Base-by-base conservation (phyloP, 1,284 basidiomycete genomes). In the Neotropicomus parvogracilis region DNA sequence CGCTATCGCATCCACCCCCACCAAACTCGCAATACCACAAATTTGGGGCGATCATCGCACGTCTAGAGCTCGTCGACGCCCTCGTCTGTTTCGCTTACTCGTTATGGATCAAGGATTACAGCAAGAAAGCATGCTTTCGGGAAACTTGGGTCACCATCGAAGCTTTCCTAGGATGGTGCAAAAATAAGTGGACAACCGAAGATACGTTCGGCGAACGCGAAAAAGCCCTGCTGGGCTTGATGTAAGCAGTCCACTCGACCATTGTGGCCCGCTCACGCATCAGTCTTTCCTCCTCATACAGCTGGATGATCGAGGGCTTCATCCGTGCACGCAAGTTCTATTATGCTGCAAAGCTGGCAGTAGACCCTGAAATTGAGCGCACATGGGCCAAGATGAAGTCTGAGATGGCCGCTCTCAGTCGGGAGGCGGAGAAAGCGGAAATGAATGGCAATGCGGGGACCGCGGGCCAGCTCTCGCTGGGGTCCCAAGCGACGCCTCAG, bases 31-130 rank as follows among this genome's bases (percentile, higher is more conserved):
- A 76, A 28, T 88, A 88, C 65, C 81, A 87, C 64, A 84, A 81
- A 59, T 75, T 80, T 54, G 83, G 83, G 27, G 79, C 79, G 31
- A 67, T 85, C 53, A 82, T 88, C 59, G 83, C 84, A 24, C 78
- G 83, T 27, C 73, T 88, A n/a, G 85, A 88, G 63, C 76, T 84
- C 35, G 65, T 87, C 35, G 85, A 88, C 63, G 81, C 84, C 32
- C 74, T 88, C 45, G 70, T 88, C 35, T 83, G 80, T 67, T 88
- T 88, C 64, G 77, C 82, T 4, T 88, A 87, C 63, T 76, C 82
- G 2, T 70, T 84, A 49, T 88, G 85, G 85, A 77, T 75, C 62
- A 79, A 74, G 58, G 86, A 88, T 54, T 79, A 79, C 56, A 65
- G 69, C 54, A 72, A 72, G 46, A 70, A 71, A 43, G 59, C 62